Conservation (phyloP, 108 stramenopile genomes). For the Fistulifera pelliculosa region DNA sequence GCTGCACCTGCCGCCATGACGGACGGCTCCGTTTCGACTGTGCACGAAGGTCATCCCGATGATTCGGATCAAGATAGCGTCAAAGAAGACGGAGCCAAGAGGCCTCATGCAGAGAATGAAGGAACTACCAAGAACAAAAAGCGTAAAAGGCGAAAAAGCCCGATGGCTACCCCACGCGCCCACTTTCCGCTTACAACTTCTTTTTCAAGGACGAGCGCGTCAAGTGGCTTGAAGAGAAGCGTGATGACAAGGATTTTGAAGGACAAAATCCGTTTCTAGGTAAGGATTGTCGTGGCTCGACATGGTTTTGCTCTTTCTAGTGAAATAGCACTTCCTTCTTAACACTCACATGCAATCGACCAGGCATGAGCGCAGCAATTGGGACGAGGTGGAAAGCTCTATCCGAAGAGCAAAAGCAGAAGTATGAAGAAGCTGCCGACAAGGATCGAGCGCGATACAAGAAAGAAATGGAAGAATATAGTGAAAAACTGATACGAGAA, state of each 20-base stretch:
- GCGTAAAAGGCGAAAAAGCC: conserved; percentile 9
- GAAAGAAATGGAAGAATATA: conserved; percentile 64
- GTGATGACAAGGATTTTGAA: conserved; percentile 1
- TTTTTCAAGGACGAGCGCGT: conserved; percentile 11
- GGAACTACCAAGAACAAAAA: too few relatives aligned
- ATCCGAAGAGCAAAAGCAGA: not conserved
- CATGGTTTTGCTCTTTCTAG: not conserved
- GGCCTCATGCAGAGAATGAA: too few relatives aligned
- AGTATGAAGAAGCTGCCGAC: conserved; percentile 24
- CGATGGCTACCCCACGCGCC: conserved; percentile 11
- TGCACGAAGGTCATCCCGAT: too few relatives aligned
- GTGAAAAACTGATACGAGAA: conserved; percentile 26
- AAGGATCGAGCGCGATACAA: conserved; percentile 79
- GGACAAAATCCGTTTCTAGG: conserved; percentile 2
- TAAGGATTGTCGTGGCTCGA: not conserved
- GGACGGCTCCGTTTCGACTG: too few relatives aligned
- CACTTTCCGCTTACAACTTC: conserved; percentile 15
- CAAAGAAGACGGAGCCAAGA: too few relatives aligned
- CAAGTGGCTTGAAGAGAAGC: not conserved
- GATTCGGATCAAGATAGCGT: too few relatives aligned
- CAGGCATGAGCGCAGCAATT: too few relatives aligned
- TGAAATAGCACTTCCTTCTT: not conserved
- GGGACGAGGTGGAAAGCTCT: too few relatives aligned
- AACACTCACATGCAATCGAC: too few relatives aligned
- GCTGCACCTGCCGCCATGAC: too few relatives aligned